Conservation (phyloP, 169 alveolate genomes). For the Sarcocystis neurona region DNA sequence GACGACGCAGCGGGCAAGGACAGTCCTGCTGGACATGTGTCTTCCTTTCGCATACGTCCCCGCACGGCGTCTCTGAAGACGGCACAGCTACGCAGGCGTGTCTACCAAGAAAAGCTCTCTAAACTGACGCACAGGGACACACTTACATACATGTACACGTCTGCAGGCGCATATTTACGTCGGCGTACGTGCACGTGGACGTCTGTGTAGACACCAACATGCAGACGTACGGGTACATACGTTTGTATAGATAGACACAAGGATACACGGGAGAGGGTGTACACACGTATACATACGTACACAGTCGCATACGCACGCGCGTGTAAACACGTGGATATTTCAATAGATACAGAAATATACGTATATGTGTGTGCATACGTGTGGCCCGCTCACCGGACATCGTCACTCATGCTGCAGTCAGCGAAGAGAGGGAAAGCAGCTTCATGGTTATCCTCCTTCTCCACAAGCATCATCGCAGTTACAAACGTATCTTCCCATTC, state of each 20-base stretch:
- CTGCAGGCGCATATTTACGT: background rate
- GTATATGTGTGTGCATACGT: background rate
- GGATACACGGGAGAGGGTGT: background rate
- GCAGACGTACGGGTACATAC: background rate
- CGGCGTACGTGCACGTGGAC: background rate
- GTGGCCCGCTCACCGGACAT: constrained; percentile 7
- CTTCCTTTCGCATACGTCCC: too few species aligned
- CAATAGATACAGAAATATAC: background rate
- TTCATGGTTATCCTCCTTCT: background rate
- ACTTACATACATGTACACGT: background rate
- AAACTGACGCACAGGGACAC: background rate
- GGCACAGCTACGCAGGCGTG: too few species aligned
- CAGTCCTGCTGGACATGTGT: too few species aligned
- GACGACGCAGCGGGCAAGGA: background rate
- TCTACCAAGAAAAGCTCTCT: too few species aligned
- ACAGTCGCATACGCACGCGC: too few species aligned
- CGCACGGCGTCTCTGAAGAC: too few species aligned
- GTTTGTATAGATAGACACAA: background rate
- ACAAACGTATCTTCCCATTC: constrained; percentile 1
- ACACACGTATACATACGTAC: background rate
- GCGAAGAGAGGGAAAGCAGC: background rate
- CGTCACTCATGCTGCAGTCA: background rate
- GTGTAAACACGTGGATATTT: background rate
- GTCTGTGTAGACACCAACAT: background rate
- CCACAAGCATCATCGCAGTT: background rate